Evolutionary conservation across 164 flowering plant genomes (phyloP), one percentile per base, ranked within the genome.

Genomic region (Echeveria elegans): DNA sequence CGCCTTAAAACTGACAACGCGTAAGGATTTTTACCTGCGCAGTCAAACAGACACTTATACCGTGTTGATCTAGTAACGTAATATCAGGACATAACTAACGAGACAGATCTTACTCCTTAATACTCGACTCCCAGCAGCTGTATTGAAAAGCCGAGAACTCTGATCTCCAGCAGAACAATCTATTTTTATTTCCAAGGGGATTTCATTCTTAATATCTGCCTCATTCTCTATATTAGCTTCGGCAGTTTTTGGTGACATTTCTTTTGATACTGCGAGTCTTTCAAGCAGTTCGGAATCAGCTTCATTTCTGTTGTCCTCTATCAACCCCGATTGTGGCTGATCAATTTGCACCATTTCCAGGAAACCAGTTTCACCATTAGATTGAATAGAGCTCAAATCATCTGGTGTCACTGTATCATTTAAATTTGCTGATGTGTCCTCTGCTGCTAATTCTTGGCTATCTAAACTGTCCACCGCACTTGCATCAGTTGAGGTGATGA

Each of bases 21-120:
- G 73, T 85, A 94, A 63, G 87, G 77, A 76, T 90, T 94, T 74
- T 89, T 94, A 76, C 91, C 98, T 94, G 67, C 19, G 72, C n/a
- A 11, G 38, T 29, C 29, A 65, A 32, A 69, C 34, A 58, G 30
- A 40, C 71, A 18, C 18, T 38, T 59, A 32, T 70, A 16, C 3
- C 65, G 19, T 52, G 58, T n/a, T n/a, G n/a, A n/a, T n/a, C n/a
- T n/a, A n/a, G n/a, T n/a, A n/a, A n/a, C n/a, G n/a, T n/a, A n/a
- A n/a, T n/a, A n/a, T n/a, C n/a, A n/a, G n/a, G n/a, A n/a, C n/a
- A n/a, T n/a, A 8, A 4, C 12, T 38, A 38, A 38, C 11, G 41
- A 38, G 12, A 38, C 36, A 60, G 36, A 15, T 71, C 86, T 81
- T 80, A 93, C 98, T 94, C 76, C 79, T 81, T 63, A 65, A 66